Conservation (phyloP, 2,329 filamentous ascomycete genomes). For the Trichoderma oligosporum region DNA sequence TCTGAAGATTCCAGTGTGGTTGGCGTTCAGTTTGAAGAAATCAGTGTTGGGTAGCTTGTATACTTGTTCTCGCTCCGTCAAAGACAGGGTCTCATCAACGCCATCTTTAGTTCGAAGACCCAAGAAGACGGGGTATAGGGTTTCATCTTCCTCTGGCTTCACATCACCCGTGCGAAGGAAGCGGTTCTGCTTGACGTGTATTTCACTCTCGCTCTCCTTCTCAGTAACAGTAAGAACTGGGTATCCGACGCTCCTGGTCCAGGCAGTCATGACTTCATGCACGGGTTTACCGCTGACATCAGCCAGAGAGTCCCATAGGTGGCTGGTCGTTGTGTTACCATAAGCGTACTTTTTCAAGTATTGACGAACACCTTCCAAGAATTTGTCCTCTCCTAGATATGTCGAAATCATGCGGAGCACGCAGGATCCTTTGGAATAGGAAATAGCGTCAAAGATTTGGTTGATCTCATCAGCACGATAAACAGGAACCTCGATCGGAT, state of each 20-base stretch:
- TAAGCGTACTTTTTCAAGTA: slow-evolving; percentile 98
- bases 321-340: slow-evolving; percentile 85
- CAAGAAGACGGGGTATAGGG: slow-evolving; percentile 85
- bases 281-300: slow-evolving; percentile 90
- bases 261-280: slow-evolving; percentile 85
- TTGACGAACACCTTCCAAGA: slow-evolving; percentile 84
- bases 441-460: slow-evolving; percentile 97
- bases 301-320: slow-evolving; percentile 83
- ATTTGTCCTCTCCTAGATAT: slow-evolving; percentile 85
- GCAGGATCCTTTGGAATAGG: slow-evolving; percentile 94
- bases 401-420: slow-evolving; percentile 97
- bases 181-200: slow-evolving; percentile 89
- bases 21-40: slow-evolving; percentile 96
- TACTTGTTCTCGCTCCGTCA: slow-evolving; percentile 60
- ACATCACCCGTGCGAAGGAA: slow-evolving; percentile 91
- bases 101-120: slow-evolving; percentile 81
- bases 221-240: slow-evolving; percentile 82
- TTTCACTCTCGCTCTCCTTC: slow-evolving; percentile 60
- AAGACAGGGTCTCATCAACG: slow-evolving; percentile 56
- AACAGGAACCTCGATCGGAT: slow-evolving; percentile 94
- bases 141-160: slow-evolving; percentile 85
- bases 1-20: slow-evolving; percentile 88
- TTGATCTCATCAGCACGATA: slow-evolving; percentile 95
- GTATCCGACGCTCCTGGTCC: slow-evolving; percentile 95
- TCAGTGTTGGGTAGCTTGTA: slow-evolving; percentile 76